Conservation (phyloP, 495 filamentous ascomycete species). For the Hypomontagnella monticulosa region DNA sequence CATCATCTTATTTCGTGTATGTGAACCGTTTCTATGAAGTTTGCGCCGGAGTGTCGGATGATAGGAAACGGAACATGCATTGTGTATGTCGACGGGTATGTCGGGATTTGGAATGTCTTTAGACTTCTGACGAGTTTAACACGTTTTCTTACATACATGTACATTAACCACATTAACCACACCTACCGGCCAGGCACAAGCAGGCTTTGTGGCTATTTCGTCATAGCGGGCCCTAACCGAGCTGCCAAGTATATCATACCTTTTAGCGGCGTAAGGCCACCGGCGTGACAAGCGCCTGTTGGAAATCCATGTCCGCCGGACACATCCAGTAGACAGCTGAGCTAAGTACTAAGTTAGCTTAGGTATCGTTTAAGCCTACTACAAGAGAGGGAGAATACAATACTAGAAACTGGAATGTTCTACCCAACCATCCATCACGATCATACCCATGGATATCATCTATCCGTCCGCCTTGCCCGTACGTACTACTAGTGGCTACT, state of each 20-base stretch:
- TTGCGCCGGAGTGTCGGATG: background rate
- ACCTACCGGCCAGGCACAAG: background rate
- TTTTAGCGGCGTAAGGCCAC: conserved; percentile 11
- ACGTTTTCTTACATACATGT: conserved; percentile 6
- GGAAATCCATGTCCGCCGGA: conserved; percentile 13
- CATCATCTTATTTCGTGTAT: conserved; percentile 17
- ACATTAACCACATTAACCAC: background rate
- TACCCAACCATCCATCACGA: background rate
- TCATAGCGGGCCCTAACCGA: conserved; percentile 29
- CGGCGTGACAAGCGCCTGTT: conserved; percentile 14
- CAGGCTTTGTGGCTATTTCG: conserved; percentile 24
- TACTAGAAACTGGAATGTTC: conserved; percentile 12
- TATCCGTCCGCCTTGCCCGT: too few species aligned
- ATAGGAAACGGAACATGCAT: conserved; percentile 2
- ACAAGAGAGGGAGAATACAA: background rate
- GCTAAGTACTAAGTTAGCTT: conserved; percentile 4
- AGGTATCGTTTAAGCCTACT: background rate
- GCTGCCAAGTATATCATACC: conserved; percentile 30
- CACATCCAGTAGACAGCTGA: background rate
- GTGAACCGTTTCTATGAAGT: conserved; percentile 22
- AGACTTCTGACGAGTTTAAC: background rate
- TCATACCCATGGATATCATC: too few species aligned
- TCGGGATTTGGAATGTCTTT: background rate
- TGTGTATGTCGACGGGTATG: background rate
- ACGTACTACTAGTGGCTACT: too few species aligned